Percentiles rank a stretch among this genome's conserved stretches.
Evolutionary conservation across 1,139 yeast genomes (phyloP).

Genomic region (Hansenula anomala): DNA sequence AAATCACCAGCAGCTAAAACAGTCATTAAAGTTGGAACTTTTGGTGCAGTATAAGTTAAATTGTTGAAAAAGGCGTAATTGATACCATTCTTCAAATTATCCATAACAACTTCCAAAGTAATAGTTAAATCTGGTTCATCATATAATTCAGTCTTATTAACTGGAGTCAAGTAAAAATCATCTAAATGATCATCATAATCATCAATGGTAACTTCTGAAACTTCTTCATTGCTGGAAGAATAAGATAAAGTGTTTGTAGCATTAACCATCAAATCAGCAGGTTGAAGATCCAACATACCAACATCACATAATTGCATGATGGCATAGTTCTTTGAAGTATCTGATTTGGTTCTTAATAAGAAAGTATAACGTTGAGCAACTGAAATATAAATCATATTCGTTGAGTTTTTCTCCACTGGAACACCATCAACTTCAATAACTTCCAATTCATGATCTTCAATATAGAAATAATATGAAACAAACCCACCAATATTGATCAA

Average conservation of each 20-base stretch:
- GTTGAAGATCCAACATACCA: slow-evolving; percentile 72
- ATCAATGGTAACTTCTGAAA: slow-evolving; percentile 41
- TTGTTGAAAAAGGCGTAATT: slow-evolving; percentile 91
- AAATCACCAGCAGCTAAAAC: slow-evolving; percentile 66
- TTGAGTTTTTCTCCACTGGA: slow-evolving; percentile 59
- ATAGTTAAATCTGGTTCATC: slow-evolving; percentile 67
- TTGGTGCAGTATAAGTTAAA: slow-evolving; percentile 70
- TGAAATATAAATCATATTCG: slow-evolving; percentile 58
- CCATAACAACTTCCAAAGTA: slow-evolving; percentile 67
- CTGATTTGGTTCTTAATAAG: slow-evolving; percentile 62
- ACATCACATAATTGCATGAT: slow-evolving; percentile 75
- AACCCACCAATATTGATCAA: slow-evolving; percentile 82
- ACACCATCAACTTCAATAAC: slow-evolving; percentile 85
- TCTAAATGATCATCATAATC: slow-evolving; percentile 48
- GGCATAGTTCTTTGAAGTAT: slow-evolving; percentile 59
- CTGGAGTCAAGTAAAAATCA: slow-evolving; percentile 63
- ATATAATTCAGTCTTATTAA: slow-evolving; percentile 41
- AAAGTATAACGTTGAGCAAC: slow-evolving; percentile 80
- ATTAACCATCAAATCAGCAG: slow-evolving; percentile 57
- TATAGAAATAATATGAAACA: slow-evolving; percentile 76
- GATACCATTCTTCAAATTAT: slow-evolving; percentile 73
- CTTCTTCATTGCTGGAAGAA: slow-evolving; percentile 38
- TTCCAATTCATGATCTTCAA: slow-evolving; percentile 79
- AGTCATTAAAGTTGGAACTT: slow-evolving; percentile 76
- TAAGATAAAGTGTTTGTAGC: slow-evolving; percentile 71